These are phyloP conservation scores for Coemansia sp. DNA, from an alignment of 192 early-diverging fungal species.

Conservation along the genomic window DNA sequence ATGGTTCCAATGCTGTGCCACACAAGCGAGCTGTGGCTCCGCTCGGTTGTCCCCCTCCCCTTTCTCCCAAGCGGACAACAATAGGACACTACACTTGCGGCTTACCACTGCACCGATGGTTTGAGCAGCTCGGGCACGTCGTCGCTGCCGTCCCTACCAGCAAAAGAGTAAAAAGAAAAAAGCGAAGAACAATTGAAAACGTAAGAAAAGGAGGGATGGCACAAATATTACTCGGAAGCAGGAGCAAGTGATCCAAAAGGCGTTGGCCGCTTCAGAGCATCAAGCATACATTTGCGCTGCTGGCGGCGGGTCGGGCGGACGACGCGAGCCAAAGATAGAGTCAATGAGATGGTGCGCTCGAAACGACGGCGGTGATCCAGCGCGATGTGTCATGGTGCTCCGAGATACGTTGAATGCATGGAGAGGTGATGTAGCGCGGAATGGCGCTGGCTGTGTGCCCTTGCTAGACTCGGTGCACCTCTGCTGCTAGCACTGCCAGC, in stretches of 20 bases:
- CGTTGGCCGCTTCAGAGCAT: background rate
- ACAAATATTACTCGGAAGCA: too few relatives aligned
- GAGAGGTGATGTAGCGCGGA: background rate
- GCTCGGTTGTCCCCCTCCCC: background rate
- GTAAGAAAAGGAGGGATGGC: too few relatives aligned
- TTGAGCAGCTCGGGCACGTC: constrained; percentile 39
- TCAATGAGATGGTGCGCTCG: constrained; percentile 22
- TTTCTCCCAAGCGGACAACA: background rate
- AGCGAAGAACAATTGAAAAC: too few relatives aligned
- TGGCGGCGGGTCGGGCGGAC: constrained; percentile 3
- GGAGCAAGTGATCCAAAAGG: background rate
- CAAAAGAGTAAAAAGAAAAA: background rate
- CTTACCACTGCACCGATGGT: constrained; percentile 46
- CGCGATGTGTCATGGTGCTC: background rate
- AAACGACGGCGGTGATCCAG: constrained; percentile 18
- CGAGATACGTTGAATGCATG: background rate
- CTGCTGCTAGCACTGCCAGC: background rate
- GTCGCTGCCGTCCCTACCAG: constrained; percentile 1
- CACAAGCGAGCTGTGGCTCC: background rate
- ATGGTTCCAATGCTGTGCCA: background rate
- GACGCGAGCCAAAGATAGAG: constrained; percentile 26
- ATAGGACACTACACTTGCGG: background rate
- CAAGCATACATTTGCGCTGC: constrained; percentile 4
- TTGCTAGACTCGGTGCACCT: background rate
- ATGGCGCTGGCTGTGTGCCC: too few relatives aligned